phyloP scores from a whole-genome alignment of 192 early-diverging fungal species.

The Coemansia sp. region DNA sequence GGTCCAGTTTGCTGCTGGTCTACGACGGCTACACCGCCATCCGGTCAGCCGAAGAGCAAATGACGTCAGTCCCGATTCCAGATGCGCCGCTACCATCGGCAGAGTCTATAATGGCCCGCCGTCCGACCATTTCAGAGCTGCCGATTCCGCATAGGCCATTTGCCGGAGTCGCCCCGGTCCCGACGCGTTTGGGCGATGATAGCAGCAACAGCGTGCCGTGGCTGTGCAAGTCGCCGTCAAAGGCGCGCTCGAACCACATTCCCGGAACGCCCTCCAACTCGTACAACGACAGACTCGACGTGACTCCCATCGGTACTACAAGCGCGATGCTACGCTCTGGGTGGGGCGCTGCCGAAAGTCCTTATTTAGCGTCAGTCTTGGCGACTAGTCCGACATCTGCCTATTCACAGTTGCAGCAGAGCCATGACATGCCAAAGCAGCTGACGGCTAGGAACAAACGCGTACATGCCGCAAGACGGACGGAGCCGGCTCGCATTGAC shows the following conservation, averaged over 20 bases:
- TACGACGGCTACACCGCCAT: conserved; percentile 75
- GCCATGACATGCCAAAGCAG: background rate
- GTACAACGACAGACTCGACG: conserved; percentile 10
- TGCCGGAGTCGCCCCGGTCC: background rate
- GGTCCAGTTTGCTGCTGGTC: conserved; percentile 82
- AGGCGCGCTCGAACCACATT: conserved; percentile 7
- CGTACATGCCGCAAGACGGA: background rate
- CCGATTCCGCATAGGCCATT: background rate
- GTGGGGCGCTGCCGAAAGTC: background rate
- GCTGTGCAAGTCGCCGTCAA: conserved; percentile 14
- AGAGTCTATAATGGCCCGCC: conserved; percentile 5
- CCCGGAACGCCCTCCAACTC: conserved; percentile 10
- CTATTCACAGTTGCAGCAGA: background rate
- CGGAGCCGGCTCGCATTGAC: conserved; percentile 56
- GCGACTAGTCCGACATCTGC: background rate
- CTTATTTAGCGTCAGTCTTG: too few species aligned
- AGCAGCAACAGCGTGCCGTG: background rate
- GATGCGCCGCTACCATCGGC: conserved; percentile 1
- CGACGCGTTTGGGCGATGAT: background rate
- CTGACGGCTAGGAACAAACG: background rate
- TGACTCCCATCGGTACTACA: conserved; percentile 6
- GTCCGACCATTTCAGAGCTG: conserved; percentile 14
- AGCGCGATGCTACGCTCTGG: background rate
- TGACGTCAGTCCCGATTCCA: background rate
- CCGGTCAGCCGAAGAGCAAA: conserved; percentile 8